Evolutionary conservation across 441 rosid species (phyloP), one percentile per base, ranked within the genome.

Genomic region (Cnidoscolus chayamansa): DNA sequence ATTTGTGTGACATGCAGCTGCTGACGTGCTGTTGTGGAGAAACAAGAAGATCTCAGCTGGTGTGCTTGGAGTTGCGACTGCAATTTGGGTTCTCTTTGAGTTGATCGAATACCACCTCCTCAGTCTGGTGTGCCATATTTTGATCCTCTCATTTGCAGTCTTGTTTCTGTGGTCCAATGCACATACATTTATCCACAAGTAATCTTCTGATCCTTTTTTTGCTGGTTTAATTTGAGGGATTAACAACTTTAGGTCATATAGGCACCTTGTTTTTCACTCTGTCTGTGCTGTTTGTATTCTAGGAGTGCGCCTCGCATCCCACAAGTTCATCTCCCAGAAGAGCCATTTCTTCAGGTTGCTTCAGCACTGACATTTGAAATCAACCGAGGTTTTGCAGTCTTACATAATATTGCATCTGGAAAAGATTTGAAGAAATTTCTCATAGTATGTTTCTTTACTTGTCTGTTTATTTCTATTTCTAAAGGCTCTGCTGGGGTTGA

Each of bases 1-100:
- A 48, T 48, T 48, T 48, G 2, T 48, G 13, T 48, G 11, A 9
- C 50, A 48, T 48, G 50, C 13, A 48, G 13, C 91, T 70, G 97
- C 98, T 3, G 92, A 93, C 77, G 81, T 93, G 64, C 85, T 93
- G 77, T 85, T 93, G 0, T 91, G 98, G 98, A 93, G 93, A 91
- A 85, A 89, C 83, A 93, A 89, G 83, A 93, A 93, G 88, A 75
- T 87, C 32, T 93, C 97, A 0, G 91, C 81, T 12, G 89, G 89
- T 32, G 93, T 82, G 4, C 82, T 93, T 31, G 95, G 91, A 64
- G 90, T 81, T 31, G 95, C 90, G 10, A 90, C 98, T 2, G 78
- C 75, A 3, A 76, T 84, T 0, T 93, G 97, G 97, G 80, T 84
- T 83, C 81, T 93, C 19, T 87, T 93, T 66, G 95, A 93, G 82